Base-by-base conservation (phyloP, 2,329 filamentous ascomycete genomes). In the Fusarium verrucosum region DNA sequence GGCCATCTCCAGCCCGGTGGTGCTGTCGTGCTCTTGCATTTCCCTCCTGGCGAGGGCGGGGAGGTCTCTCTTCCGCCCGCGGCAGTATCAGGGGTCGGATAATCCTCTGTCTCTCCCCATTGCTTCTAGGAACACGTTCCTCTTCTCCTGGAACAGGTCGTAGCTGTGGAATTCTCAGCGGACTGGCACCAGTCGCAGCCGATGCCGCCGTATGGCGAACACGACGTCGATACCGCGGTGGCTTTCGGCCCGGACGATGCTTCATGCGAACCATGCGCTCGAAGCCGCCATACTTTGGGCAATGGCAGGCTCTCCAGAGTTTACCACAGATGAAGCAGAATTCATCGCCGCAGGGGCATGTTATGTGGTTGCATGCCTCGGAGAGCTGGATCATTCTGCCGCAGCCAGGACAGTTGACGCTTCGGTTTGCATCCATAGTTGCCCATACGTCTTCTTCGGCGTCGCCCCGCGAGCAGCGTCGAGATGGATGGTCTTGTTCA, bases 291-390 rank as follows among this genome's bases (percentile, higher is more conserved):
- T 59, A 62, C 2, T 7, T 2, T 3, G 33, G 56, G 49, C 81
- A 84, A 0, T 0, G 0, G 25, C 80, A 84, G 0, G 40, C 72
- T 23, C 77, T 79, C 81, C 81, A 84, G 5, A 0, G 4, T 0
- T 17, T 14, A 6, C 81, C 81, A 37, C 83, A 86, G 0, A 71
- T 16, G 35, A 84, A 84, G 65, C 83, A 85, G 64, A 85, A 86
- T n/a, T 84, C 26, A 0, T 74, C 68, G 0, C 75, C 67, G 45
- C 84, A 87, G 2, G 46, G 71, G 45, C 83, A 86, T 17, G 57
- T 71, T 45, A 73, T 65, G 16, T 73, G 70, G 17, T 73, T 73
- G 20, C 71, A 73, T 0, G 70, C 71, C 10, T 68, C 65, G 1
- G 20, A 10, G 5, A 73, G 30, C 7, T 51, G 41, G 16, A 72